phyloP scores from a whole-genome alignment of 2,329 filamentous ascomycete species.

The Diaporthe sp. region DNA sequence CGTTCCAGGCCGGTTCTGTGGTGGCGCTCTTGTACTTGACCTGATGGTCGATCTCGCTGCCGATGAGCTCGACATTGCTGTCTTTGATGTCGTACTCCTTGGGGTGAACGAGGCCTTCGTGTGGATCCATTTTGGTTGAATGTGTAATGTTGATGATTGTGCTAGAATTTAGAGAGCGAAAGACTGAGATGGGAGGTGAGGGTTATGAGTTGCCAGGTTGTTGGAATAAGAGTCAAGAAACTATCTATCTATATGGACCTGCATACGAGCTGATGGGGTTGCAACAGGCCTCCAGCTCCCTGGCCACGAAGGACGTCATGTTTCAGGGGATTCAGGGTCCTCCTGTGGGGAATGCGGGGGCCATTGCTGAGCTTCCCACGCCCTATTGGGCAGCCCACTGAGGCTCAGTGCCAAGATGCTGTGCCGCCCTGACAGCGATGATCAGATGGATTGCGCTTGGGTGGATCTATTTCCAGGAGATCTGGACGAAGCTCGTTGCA shows the following conservation, averaged over 20 bases:
- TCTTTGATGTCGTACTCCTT: conserved; percentile 77
- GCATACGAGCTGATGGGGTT: conserved; percentile 28
- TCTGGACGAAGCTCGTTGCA: conserved; percentile 2
- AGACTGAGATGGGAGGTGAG: neutral
- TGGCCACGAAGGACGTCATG: conserved; percentile 38
- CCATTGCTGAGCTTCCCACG: neutral
- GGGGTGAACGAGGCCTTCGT: conserved; percentile 72
- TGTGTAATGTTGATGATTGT: neutral
- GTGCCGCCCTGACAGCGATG: conserved; percentile 24
- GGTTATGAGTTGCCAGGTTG: neutral
- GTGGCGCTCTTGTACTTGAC: conserved; percentile 77
- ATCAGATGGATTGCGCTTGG: conserved; percentile 16
- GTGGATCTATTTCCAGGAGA: conserved; percentile 24
- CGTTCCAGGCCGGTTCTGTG: conserved; percentile 77
- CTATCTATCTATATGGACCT: conserved; percentile 26
- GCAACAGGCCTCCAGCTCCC: conserved; percentile 37
- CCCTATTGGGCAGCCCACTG: conserved; percentile 22
- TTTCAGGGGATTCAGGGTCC: conserved; percentile 33
- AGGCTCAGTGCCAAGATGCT: conserved; percentile 31
- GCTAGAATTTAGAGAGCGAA: too few species aligned
- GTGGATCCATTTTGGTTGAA: conserved; percentile 66
- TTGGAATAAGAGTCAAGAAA: neutral
- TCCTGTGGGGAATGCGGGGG: conserved; percentile 34
- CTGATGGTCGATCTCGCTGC: conserved; percentile 74
- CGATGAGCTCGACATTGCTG: conserved; percentile 77